phyloP scores from a whole-genome alignment of 139 green algal genomes.

The Chlorella sp. region DNA sequence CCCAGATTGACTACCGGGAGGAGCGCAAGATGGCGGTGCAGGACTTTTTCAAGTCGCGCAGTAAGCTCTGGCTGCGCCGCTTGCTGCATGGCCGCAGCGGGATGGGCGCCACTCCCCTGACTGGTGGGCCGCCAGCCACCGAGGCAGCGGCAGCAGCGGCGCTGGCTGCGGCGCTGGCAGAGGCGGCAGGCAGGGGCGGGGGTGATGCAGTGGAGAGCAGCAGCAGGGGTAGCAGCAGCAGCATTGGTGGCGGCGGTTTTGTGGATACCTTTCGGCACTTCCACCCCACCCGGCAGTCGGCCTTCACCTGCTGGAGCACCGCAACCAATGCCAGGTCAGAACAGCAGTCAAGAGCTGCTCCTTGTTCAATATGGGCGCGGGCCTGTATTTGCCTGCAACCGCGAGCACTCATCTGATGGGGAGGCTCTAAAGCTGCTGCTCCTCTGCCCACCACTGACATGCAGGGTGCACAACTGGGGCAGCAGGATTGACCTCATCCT shows the following conservation, averaged over 20 bases:
- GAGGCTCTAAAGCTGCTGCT: too few species aligned
- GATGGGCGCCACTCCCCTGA: too few species aligned
- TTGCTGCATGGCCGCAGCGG: conserved; percentile 39
- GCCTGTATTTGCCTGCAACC: too few species aligned
- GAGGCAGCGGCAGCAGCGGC: not conserved
- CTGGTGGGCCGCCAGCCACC: not conserved
- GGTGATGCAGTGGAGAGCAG: not conserved
- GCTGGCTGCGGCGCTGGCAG: not conserved
- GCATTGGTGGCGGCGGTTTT: conserved; percentile 8
- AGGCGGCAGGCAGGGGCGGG: not conserved
- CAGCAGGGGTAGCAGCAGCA: not conserved
- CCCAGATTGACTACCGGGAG: not conserved
- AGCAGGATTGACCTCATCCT: conserved; percentile 84
- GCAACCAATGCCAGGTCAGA: conserved; percentile 47
- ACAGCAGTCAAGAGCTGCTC: too few species aligned
- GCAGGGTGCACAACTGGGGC: conserved; percentile 84
- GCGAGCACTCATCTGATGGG: too few species aligned
- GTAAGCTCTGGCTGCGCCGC: conserved; percentile 54
- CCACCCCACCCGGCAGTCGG: conserved; percentile 60
- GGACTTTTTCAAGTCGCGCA: not conserved
- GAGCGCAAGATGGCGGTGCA: too few species aligned
- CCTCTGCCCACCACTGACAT: not conserved
- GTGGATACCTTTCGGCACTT: conserved; percentile 68
- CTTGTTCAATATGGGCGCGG: too few species aligned
- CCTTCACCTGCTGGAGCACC: conserved; percentile 86